Base-by-base conservation (phyloP, 805 yeast genomes). In the Candida methanosorbosa region DNA sequence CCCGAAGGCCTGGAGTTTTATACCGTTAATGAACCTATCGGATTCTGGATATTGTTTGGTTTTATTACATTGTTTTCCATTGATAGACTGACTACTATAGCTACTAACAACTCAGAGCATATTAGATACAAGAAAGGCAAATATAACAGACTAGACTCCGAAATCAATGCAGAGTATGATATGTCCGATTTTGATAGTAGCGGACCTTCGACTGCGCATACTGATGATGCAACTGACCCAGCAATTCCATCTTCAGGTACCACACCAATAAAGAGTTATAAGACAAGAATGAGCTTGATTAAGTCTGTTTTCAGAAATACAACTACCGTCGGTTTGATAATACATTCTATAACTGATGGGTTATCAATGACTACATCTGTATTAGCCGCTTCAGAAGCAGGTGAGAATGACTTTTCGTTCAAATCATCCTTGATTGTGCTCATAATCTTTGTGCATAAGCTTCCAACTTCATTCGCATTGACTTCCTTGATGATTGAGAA, bases 261-360 rank as follows among this genome's bases (percentile, higher is more conserved):
- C 19, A 5, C 21, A 9, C 19, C 13, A 11, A 13, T 18, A 50
- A 32, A 22, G 11, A 20, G 41, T 3, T n/a, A n/a, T n/a, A n/a
- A n/a, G n/a, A n/a, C n/a, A n/a, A 27, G 20, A 22, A 20, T 16
- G 15, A 20, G 45, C 37, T 38, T 46, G 42, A 27, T 54, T 18
- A 24, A 35, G 22, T 50, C 66, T 3, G 57, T 71, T 1, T 33
- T 66, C 15, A 45, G 50, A 14, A 57, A 72, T 13, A 57, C 83
- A 1, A 60, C 75, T 2, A 72, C 83, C 0, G 44, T 80, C 4
- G 86, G 87, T 0, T 60, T 82, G 12, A 49, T 80, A 1, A 61
- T 81, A 13, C 94, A 82, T 48, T 72, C 84, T 1, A 46, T 75
- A 3, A 74, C 83, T 2, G 94, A 82, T 46, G 94, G 94, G 2